Base-by-base conservation (phyloP, 1,284 basidiomycete genomes). In the Microbotryum violaceum region DNA sequence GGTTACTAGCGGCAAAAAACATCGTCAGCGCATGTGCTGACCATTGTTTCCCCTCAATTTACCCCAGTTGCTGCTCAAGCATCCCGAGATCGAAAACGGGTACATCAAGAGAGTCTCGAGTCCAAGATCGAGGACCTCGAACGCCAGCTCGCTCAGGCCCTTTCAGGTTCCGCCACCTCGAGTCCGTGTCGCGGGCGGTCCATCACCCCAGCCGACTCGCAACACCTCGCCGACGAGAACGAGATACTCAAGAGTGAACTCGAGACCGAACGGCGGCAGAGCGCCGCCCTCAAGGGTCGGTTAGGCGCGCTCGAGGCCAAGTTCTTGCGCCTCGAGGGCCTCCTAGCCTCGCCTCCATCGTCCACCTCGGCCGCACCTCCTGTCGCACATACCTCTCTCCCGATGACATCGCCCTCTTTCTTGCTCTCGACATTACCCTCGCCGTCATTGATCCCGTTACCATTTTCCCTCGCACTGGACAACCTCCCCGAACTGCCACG, bases 341-440 rank as follows among this genome's bases (percentile, higher is more conserved):
- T 66, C 21, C 37, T 66, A 5, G 16, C 45, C 31, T 37, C 12
- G 10, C 31, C 47, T 50, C n/a, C 33, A 45, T 27, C 21, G 18
- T 48, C 21, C 42, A n/a, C 46, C 29, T 33, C 29, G 45, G 29
- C n/a, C 33, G 61, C 65, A 74, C 65, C 55, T 70, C 66, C 2
- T 49, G 56, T 9, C 63, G 68, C 21, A 74, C 61, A 1, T 66
- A 68, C 46, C 33, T 54, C 47, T 42, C 56, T 42, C 47, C 50
- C 16, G 14, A 46, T 25, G 9, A 59, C 56, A 29, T 48, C 47
- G 37, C 61, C 56, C 16, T 10, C n/a, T 56, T 20, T 1, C 68
- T 68, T 62, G 72, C 71, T 2, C 61, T 51, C 5, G 44, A 49
- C 2, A 75, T 68, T 7, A 70, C 71, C 56, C 10, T 70, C 48